Conservation (phyloP, 345 rosid genomes). For the Angophora floribunda region DNA sequence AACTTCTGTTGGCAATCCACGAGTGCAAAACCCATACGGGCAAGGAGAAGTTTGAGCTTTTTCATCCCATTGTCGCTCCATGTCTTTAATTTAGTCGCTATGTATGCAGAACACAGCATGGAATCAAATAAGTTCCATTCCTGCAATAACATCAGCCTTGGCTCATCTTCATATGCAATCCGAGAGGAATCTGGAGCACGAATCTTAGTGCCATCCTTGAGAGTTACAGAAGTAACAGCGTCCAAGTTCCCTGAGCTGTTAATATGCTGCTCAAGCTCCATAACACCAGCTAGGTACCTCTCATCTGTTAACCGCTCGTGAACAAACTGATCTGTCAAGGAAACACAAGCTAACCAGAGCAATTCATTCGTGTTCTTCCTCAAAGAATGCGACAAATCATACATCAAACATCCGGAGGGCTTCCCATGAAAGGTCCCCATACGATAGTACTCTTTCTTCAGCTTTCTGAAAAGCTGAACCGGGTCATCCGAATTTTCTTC, state of each 20-base stretch:
- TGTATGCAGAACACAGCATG: slow-evolving; percentile 84
- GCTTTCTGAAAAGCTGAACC: slow-evolving; percentile 43
- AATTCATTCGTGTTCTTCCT: slow-evolving; percentile 91
- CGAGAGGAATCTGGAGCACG: slow-evolving; percentile 82
- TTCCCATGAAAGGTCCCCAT: slow-evolving; percentile 94
- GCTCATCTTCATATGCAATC: slow-evolving; percentile 90
- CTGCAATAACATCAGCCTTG: slow-evolving; percentile 75
- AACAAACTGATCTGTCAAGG: slow-evolving; percentile 89
- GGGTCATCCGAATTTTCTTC: slow-evolving; percentile 27
- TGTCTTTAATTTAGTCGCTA: slow-evolving; percentile 81
- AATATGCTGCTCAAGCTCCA: slow-evolving; percentile 97
- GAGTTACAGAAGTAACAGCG: slow-evolving; percentile 63
- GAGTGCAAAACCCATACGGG: slow-evolving; percentile 92
- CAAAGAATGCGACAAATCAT: slow-evolving; percentile 63
- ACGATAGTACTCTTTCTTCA: slow-evolving; percentile 62
- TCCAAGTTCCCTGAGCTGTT: slow-evolving; percentile 77
- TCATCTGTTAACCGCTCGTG: slow-evolving; percentile 92
- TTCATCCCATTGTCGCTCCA: slow-evolving; percentile 97
- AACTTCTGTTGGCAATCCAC: slow-evolving; percentile 95
- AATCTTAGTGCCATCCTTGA: slow-evolving; percentile 86
- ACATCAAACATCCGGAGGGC: slow-evolving; percentile 84
- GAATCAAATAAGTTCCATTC: slow-evolving; percentile 98
- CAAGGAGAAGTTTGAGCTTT: slow-evolving; percentile 92
- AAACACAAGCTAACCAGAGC: slow-evolving; percentile 94
- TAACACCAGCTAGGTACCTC: slow-evolving; percentile 91